These are phyloP conservation scores for Zychaea mexicana DNA, from an alignment of 371 early-diverging fungal genomes.

Conservation along the genomic window DNA sequence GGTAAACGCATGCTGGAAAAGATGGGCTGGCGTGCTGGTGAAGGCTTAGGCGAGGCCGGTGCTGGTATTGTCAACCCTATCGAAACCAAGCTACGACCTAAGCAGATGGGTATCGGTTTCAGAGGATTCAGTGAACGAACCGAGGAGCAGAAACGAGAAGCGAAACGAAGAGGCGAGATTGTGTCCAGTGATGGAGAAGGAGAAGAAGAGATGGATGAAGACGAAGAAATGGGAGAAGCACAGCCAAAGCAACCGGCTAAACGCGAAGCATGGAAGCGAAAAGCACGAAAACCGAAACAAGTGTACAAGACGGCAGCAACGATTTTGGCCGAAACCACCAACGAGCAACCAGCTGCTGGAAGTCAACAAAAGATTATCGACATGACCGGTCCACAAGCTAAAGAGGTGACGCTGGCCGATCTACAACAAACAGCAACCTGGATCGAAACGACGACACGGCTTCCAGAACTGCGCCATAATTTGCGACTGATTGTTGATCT, in stretches of 20 bases:
- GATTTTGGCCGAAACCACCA: slow-evolving; percentile 40
- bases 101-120: slow-evolving; percentile 80
- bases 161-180: slow-evolving; percentile 25
- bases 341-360: slow-evolving; percentile 25
- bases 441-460: slow-evolving; percentile 52
- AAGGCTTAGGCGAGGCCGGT: slow-evolving; percentile 79
- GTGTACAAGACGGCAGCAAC: slow-evolving; percentile 79
- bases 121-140: slow-evolving; percentile 75
- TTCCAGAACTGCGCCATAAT: slow-evolving; percentile 84
- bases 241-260: slow-evolving; percentile 17
- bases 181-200: slow-evolving; percentile 26
- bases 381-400: slow-evolving; percentile 75
- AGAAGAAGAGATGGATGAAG: too few relatives aligned
- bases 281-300: slow-evolving; percentile 40
- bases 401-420: slow-evolving; percentile 59
- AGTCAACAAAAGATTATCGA: slow-evolving; percentile 75
- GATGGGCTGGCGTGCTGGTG: slow-evolving; percentile 80
- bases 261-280: slow-evolving; percentile 57
- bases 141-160: slow-evolving; percentile 54
- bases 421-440: slow-evolving; percentile 46
- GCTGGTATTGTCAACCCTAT: slow-evolving; percentile 89
- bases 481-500: slow-evolving; percentile 72
- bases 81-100: slow-evolving; percentile 82
- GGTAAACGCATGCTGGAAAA: slow-evolving; percentile 81
- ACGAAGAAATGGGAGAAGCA: slow-evolving; percentile 9